A percentile compares a stretch with the other conserved stretches of the same genome.
Conservation (phyloP, 768 basidiomycete genomes). For the Suillus paluster region DNA sequence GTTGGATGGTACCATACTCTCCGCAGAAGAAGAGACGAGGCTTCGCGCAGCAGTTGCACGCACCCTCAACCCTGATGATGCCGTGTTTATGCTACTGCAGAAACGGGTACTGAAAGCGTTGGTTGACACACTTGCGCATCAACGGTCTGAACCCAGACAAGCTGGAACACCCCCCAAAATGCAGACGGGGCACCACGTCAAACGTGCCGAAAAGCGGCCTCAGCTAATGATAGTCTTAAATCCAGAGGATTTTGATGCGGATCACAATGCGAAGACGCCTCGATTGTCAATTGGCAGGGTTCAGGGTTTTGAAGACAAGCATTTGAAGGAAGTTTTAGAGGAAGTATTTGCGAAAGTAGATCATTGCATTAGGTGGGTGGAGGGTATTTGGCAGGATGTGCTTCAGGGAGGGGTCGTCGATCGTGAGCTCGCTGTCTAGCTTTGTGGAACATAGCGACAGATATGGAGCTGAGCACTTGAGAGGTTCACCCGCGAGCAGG, state of each 20-base stretch:
- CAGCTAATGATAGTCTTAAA: constrained; percentile 26
- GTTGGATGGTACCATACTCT: constrained; percentile 22
- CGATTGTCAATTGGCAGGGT: constrained; percentile 27
- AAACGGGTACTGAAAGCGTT: constrained; percentile 55
- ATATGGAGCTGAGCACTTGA: not conserved
- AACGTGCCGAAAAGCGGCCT: constrained; percentile 29
- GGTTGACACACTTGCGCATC: constrained; percentile 24
- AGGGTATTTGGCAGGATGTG: constrained; percentile 57
- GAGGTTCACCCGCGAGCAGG: not conserved
- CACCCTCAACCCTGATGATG: constrained; percentile 62
- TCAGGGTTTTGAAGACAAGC: constrained; percentile 72
- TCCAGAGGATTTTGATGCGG: constrained; percentile 22
- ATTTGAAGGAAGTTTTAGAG: constrained; percentile 48
- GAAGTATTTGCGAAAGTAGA: constrained; percentile 48
- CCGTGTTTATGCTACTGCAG: constrained; percentile 68
- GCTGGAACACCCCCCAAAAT: constrained; percentile 25
- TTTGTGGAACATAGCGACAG: not conserved
- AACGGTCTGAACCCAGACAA: constrained; percentile 3
- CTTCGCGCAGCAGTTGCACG: constrained; percentile 67
- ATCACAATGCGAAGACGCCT: not conserved
- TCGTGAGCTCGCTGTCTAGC: not conserved
- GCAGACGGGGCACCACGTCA: constrained; percentile 35
- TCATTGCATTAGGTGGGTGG: constrained; percentile 55
- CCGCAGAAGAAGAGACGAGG: constrained; percentile 49
- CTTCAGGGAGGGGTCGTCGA: constrained; percentile 15